These are phyloP conservation scores for Fusarium penzigii DNA, from an alignment of 2,329 filamentous ascomycete genomes.

Conservation along the genomic window DNA sequence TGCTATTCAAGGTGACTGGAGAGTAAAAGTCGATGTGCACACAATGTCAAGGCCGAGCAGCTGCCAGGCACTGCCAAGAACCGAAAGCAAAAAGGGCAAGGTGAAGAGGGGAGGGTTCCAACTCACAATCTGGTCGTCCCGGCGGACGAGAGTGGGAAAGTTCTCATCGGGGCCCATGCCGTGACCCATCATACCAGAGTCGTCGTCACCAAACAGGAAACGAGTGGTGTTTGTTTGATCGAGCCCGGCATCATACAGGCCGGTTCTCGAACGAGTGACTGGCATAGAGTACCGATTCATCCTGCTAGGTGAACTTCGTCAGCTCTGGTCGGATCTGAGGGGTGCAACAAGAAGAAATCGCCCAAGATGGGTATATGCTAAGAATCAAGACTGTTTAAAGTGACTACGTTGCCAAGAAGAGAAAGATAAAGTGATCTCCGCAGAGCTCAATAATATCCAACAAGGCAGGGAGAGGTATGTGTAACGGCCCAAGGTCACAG, in stretches of 20 bases:
- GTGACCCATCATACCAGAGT: slow-evolving; percentile 49
- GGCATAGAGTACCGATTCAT: slow-evolving; percentile 94
- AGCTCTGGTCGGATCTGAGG: slow-evolving; percentile 7
- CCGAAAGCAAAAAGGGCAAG: not conserved
- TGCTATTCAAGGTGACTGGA: not conserved
- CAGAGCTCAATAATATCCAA: not conserved
- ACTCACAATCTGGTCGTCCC: slow-evolving; percentile 59
- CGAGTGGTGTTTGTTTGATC: slow-evolving; percentile 84
- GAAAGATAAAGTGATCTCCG: too few species aligned
- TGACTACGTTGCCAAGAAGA: too few species aligned
- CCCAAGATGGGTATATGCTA: too few species aligned
- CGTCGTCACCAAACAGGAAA: slow-evolving; percentile 83
- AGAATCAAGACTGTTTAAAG: not conserved
- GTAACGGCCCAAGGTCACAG: too few species aligned
- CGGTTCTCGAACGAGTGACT: slow-evolving; percentile 69
- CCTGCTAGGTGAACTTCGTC: slow-evolving; percentile 45
- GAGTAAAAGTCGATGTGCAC: too few species aligned
- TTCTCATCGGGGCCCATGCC: slow-evolving; percentile 73
- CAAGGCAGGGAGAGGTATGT: not conserved
- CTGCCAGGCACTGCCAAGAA: not conserved
- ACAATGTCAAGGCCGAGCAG: not conserved
- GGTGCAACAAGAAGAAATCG: too few species aligned
- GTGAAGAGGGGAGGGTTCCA: slow-evolving; percentile 2
- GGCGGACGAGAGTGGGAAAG: slow-evolving; percentile 81
- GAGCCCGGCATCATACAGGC: slow-evolving; percentile 67